These are phyloP conservation scores for Lanmaoa rubissima DNA, from an alignment of 768 basidiomycete genomes.

Conservation along the genomic window DNA sequence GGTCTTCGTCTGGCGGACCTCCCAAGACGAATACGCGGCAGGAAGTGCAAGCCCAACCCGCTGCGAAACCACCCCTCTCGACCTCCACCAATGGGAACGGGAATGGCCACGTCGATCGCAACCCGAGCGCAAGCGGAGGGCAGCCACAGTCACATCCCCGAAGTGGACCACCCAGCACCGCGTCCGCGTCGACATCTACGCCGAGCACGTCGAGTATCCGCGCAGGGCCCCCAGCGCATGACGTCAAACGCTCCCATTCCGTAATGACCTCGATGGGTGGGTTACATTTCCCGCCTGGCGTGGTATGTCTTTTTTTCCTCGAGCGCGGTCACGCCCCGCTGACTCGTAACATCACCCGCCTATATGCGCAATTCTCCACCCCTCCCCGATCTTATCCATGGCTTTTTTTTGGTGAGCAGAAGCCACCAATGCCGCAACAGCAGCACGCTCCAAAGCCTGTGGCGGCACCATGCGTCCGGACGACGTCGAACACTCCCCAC, in stretches of 20 bases:
- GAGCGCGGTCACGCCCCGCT: neutral
- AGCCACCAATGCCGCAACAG: slow-evolving; percentile 2
- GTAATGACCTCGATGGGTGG: slow-evolving; percentile 40
- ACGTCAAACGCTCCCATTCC: neutral
- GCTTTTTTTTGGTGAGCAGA: slow-evolving; percentile 5
- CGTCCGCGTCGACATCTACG: neutral
- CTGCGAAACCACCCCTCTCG: neutral
- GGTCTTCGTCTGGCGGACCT: neutral
- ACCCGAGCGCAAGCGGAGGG: neutral
- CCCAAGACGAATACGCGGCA: neutral
- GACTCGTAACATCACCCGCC: neutral
- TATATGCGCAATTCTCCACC: slow-evolving; percentile 2
- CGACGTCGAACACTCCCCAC: slow-evolving; percentile 1
- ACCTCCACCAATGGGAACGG: neutral
- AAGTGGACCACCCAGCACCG: neutral
- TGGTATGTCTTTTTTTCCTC: slow-evolving; percentile 34
- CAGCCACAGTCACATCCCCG: neutral
- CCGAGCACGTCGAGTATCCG: neutral
- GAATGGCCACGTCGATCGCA: neutral
- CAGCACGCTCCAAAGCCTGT: slow-evolving; percentile 5
- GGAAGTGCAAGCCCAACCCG: neutral
- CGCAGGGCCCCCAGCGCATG: neutral
- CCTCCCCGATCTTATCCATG: neutral
- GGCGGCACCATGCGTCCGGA: slow-evolving; percentile 7
- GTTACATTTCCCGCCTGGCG: slow-evolving; percentile 47